phyloP scores from a whole-genome alignment of 192 early-diverging fungal genomes.

The Backusella tuberculispora region DNA sequence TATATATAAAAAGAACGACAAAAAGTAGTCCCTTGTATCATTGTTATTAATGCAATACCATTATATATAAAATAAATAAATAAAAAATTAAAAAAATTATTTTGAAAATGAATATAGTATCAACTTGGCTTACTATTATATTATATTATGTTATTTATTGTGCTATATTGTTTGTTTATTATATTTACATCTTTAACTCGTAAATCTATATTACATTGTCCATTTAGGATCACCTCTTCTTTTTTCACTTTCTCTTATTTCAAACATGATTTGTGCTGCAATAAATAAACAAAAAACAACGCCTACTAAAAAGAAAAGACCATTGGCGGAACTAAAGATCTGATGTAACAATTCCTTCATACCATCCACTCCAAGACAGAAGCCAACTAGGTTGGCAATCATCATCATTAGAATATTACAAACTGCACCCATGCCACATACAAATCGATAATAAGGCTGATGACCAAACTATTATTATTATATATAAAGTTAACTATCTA shows the following conservation, averaged over 20 bases:
- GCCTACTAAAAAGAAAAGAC: slow-evolving; percentile 47
- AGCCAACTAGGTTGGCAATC: slow-evolving; percentile 92
- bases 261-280: slow-evolving; percentile 78
- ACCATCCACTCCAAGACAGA: slow-evolving; percentile 86
- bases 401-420: slow-evolving; percentile 92
- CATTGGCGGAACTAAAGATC: slow-evolving; percentile 50
- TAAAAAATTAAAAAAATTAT: background rate
- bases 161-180: background rate
- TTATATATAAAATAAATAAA: background rate
- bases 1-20: background rate
- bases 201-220: slow-evolving; percentile 24
- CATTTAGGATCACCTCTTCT: slow-evolving; percentile 47
- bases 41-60: background rate
- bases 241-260: slow-evolving; percentile 75
- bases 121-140: background rate
- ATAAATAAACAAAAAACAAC: slow-evolving; percentile 60
- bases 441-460: slow-evolving; percentile 64
- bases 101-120: background rate
- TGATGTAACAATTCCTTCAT: slow-evolving; percentile 71
- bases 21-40: background rate
- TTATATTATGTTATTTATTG: background rate
- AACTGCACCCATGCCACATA: slow-evolving; percentile 80
- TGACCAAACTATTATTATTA: slow-evolving; percentile 46
- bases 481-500: slow-evolving; percentile 5
- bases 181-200: no score